Conservation (phyloP, 768 basidiomycete genomes). For the Collybia sp. region DNA sequence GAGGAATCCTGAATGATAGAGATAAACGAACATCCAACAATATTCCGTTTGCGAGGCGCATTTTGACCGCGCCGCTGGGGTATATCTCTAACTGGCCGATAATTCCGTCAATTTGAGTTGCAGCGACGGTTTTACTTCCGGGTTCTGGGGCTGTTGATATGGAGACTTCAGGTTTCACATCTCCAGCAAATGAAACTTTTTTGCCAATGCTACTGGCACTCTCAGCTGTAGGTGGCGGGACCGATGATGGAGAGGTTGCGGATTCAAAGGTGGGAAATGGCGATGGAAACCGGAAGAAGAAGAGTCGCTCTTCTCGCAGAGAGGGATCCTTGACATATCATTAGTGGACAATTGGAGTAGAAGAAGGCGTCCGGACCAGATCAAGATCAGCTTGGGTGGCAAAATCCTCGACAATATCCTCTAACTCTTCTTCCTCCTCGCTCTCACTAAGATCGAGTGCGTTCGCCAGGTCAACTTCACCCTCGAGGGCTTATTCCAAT, state of each 20-base stretch:
- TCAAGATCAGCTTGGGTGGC: slow-evolving; percentile 31
- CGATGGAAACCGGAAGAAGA: slow-evolving; percentile 86
- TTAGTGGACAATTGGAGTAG: slow-evolving; percentile 1
- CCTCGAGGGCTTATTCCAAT: slow-evolving; percentile 11
- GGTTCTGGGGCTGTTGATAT: slow-evolving; percentile 18
- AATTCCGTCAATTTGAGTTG: slow-evolving; percentile 56
- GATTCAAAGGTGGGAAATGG: slow-evolving; percentile 76
- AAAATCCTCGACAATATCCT: slow-evolving; percentile 74
- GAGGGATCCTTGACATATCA: slow-evolving; percentile 37
- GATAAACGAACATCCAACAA: slow-evolving; percentile 67
- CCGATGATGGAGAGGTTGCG: slow-evolving; percentile 21
- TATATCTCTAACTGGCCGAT: slow-evolving; percentile 86
- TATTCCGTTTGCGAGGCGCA: slow-evolving; percentile 77
- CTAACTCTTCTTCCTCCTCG: slow-evolving; percentile 76
- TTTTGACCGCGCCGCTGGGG: slow-evolving; percentile 80
- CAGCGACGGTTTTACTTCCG: slow-evolving; percentile 11
- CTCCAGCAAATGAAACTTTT: slow-evolving; percentile 62
- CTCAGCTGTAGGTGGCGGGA: slow-evolving; percentile 27
- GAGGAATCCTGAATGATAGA: neutral
- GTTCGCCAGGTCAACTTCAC: slow-evolving; percentile 45
- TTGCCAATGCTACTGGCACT: slow-evolving; percentile 28
- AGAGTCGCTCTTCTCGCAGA: slow-evolving; percentile 62
- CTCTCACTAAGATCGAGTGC: slow-evolving; percentile 70
- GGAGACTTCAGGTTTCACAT: slow-evolving; percentile 45
- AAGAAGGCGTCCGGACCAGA: slow-evolving; percentile 27